phyloP scores from a whole-genome alignment of 176 grass and related monocot genomes.

The Aegilops bicornis region DNA sequence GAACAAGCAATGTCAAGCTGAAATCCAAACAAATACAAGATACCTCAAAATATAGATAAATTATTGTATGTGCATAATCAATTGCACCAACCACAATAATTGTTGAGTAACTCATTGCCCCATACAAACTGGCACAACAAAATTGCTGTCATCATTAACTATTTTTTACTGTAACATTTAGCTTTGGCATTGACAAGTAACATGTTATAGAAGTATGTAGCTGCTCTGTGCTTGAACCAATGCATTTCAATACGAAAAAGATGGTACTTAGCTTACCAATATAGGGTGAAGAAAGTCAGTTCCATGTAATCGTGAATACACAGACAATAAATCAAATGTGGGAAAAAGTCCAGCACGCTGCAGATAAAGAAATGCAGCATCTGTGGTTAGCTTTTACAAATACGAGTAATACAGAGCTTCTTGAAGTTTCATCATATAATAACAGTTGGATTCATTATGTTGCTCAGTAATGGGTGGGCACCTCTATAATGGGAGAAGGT shows the following conservation, averaged over 20 bases:
- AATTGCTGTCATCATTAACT: neutral
- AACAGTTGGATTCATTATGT: conserved; percentile 19
- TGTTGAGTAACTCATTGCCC: neutral
- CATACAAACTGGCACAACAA: neutral
- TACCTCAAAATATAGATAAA: conserved; percentile 25
- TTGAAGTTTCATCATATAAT: conserved; percentile 20
- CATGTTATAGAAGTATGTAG: conserved; percentile 12
- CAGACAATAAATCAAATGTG: conserved; percentile 79
- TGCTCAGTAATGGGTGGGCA: conserved; percentile 16
- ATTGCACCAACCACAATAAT: conserved; percentile 8
- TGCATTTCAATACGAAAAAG: conserved; percentile 17
- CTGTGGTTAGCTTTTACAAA: conserved; percentile 7
- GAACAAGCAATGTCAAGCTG: conserved; percentile 15
- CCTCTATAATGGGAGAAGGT: conserved; percentile 87
- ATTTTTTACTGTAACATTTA: conserved; percentile 7
- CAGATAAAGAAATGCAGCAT: conserved; percentile 34
- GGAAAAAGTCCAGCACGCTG: conserved; percentile 91
- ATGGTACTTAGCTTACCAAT: conserved; percentile 52
- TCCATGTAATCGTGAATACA: conserved; percentile 74
- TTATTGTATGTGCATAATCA: neutral
- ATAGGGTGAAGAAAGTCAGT: conserved; percentile 63
- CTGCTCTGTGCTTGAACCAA: conserved; percentile 20
- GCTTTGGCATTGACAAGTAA: conserved; percentile 9
- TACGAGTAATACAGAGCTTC: conserved; percentile 11
- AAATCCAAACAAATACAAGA: conserved; percentile 15